Percentiles rank a stretch among this genome's conserved stretches.
These are phyloP conservation scores for Aspergillus sp. DNA, from an alignment of 2,329 filamentous ascomycete genomes.

Conservation along the genomic window DNA sequence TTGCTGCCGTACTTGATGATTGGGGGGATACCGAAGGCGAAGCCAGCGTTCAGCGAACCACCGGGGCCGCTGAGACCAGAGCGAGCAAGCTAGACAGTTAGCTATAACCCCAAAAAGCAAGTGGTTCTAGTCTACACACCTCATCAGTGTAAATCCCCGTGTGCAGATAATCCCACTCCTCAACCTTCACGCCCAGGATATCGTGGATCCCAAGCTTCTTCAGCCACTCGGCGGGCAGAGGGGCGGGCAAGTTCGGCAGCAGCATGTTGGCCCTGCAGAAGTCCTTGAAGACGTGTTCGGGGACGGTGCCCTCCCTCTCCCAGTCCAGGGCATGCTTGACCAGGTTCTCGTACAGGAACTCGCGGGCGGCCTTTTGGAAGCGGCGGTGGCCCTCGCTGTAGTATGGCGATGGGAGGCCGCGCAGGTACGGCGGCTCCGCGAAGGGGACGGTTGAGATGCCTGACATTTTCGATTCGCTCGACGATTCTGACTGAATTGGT, in stretches of 20 bases:
- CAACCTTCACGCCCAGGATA: constrained; percentile 66
- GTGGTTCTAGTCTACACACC: constrained; percentile 29
- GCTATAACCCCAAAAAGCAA: too few species aligned
- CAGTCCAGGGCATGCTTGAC: constrained; percentile 65
- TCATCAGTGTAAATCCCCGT: constrained; percentile 70
- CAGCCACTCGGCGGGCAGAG: constrained; percentile 67
- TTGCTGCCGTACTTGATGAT: constrained; percentile 66
- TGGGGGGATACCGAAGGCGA: constrained; percentile 71
- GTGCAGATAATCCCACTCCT: constrained; percentile 73
- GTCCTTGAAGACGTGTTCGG: constrained; percentile 61
- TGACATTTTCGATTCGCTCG: background rate
- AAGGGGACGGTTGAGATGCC: constrained; percentile 55
- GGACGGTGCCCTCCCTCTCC: constrained; percentile 65
- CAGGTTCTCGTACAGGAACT: constrained; percentile 65
- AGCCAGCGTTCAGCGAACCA: constrained; percentile 67
- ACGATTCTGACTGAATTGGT: too few species aligned
- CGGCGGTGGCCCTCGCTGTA: constrained; percentile 64
- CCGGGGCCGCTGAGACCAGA: constrained; percentile 64
- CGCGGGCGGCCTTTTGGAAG: constrained; percentile 68
- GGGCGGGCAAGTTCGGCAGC: constrained; percentile 67
- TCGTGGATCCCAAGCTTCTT: constrained; percentile 65
- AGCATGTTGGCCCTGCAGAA: constrained; percentile 69
- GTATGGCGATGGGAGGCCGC: constrained; percentile 69
- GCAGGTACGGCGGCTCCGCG: constrained; percentile 70
- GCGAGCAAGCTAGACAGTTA: constrained; percentile 55